A percentile compares a stretch with the other conserved stretches of the same genome.
These are phyloP conservation scores for Thuidium tamariscinum DNA, from an alignment of 225 moss, liverwort and hornwort species.

Conservation along the genomic window DNA sequence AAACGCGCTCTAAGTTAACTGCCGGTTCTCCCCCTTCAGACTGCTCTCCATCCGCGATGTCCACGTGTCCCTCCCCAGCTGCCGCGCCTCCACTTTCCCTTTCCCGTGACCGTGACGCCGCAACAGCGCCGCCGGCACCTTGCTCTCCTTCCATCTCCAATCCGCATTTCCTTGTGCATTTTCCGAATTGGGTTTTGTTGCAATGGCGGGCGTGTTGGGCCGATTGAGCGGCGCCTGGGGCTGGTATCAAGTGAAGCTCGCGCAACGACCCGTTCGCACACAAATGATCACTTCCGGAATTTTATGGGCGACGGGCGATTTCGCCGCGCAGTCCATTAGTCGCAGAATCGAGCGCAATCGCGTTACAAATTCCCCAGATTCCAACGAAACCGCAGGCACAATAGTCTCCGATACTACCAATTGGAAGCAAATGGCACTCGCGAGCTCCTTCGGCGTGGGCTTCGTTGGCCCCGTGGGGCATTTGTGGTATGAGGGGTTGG, in stretches of 20 bases:
- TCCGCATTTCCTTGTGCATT: neutral
- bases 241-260: constrained; percentile 73
- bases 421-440: constrained; percentile 44
- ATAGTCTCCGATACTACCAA: neutral
- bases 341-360: neutral
- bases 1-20: no score
- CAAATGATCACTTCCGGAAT: constrained; percentile 78
- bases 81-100: neutral
- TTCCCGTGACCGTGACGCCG: neutral
- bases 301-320: constrained; percentile 79
- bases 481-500: constrained; percentile 76
- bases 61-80: neutral
- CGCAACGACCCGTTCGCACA: constrained; percentile 54
- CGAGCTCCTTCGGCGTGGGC: constrained; percentile 70
- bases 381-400: neutral
- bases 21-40: no score
- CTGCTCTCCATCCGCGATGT: neutral
- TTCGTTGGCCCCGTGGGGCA: constrained; percentile 90
- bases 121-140: no score
- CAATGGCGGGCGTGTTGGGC: constrained; percentile 36
- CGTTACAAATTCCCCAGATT: neutral
- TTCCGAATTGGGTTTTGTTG: neutral
- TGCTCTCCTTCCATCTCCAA: neutral
- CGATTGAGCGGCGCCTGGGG: constrained; percentile 56
- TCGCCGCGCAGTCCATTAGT: constrained; percentile 50